Evolutionary conservation across 1,284 basidiomycete genomes (phyloP).

Genomic region (Amylostereum chailletii): DNA sequence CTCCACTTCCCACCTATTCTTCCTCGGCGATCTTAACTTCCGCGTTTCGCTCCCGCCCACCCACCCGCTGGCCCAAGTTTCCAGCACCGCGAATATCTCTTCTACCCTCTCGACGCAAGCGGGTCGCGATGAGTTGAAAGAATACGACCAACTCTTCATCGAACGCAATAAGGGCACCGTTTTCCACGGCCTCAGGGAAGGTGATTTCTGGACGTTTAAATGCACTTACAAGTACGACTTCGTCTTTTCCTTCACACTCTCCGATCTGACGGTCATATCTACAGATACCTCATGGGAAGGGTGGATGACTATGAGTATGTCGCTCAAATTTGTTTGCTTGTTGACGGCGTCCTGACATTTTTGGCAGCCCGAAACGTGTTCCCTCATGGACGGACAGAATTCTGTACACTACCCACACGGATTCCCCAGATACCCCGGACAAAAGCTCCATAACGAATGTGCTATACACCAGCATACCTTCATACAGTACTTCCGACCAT

Average conservation of each 20-base stretch:
- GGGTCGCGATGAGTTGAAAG: conserved; percentile 55
- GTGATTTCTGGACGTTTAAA: conserved; percentile 79
- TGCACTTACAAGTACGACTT: conserved; percentile 78
- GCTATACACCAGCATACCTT: conserved; percentile 67
- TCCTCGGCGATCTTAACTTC: conserved; percentile 90
- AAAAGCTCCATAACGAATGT: conserved; percentile 52
- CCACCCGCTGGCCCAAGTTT: conserved; percentile 30
- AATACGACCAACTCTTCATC: conserved; percentile 69
- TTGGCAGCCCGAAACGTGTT: conserved; percentile 56
- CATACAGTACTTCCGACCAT: conserved; percentile 73
- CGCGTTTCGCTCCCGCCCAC: conserved; percentile 54
- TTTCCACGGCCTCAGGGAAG: conserved; percentile 73
- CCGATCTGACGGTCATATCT: no score
- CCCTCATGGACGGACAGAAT: conserved; percentile 97
- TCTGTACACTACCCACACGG: conserved; percentile 77
- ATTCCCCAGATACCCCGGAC: conserved; percentile 44
- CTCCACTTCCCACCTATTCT: conserved; percentile 77
- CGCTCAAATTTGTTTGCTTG: background rate
- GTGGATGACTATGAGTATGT: conserved; percentile 73
- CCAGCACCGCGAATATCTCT: conserved; percentile 22
- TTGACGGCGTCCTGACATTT: background rate
- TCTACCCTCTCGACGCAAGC: conserved; percentile 40
- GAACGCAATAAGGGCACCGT: conserved; percentile 57
- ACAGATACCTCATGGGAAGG: conserved; percentile 44
- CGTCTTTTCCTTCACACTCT: no score